Percentiles rank a stretch among this genome's conserved stretches.
These are phyloP conservation scores for Stellera chamaejasme DNA, from an alignment of 345 rosid species.

Conservation along the genomic window DNA sequence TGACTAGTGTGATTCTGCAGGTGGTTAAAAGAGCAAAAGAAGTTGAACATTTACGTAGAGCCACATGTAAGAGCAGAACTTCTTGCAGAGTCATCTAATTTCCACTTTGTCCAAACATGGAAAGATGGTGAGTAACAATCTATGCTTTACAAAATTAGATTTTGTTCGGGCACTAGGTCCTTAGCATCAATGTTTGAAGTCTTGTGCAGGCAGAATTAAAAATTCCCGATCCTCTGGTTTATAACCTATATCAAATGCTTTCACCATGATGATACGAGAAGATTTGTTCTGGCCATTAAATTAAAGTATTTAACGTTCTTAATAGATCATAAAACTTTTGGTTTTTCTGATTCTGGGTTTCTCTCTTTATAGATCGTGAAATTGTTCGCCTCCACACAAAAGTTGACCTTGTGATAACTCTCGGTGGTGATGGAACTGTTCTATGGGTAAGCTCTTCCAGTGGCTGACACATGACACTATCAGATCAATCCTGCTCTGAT, in stretches of 20 bases:
- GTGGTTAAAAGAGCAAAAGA: constrained; percentile 79
- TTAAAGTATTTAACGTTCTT: too few relatives aligned
- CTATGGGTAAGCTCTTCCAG: constrained; percentile 64
- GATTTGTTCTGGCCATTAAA: too few relatives aligned
- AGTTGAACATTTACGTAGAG: constrained; percentile 71
- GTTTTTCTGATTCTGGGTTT: too few relatives aligned
- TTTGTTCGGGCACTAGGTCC: neutral
- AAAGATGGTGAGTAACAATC: constrained; percentile 56
- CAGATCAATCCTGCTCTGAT: too few relatives aligned
- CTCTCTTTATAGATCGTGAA: constrained; percentile 51
- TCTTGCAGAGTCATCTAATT: constrained; percentile 68
- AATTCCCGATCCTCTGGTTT: too few relatives aligned
- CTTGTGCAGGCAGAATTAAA: too few relatives aligned
- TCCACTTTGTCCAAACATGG: constrained; percentile 81
- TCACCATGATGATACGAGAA: too few relatives aligned
- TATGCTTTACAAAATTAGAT: neutral
- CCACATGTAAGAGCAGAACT: constrained; percentile 80
- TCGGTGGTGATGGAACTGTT: constrained; percentile 99
- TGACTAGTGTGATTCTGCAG: constrained; percentile 26
- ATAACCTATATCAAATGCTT: too few relatives aligned
- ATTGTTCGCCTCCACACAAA: constrained; percentile 62
- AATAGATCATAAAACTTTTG: too few relatives aligned
- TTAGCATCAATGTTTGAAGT: too few relatives aligned
- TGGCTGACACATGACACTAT: too few relatives aligned
- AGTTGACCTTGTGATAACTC: constrained; percentile 94